Evolutionary conservation across 768 basidiomycete species (phyloP), one percentile per base, ranked within the genome.

Genomic region (Mrakia gelida): DNA sequence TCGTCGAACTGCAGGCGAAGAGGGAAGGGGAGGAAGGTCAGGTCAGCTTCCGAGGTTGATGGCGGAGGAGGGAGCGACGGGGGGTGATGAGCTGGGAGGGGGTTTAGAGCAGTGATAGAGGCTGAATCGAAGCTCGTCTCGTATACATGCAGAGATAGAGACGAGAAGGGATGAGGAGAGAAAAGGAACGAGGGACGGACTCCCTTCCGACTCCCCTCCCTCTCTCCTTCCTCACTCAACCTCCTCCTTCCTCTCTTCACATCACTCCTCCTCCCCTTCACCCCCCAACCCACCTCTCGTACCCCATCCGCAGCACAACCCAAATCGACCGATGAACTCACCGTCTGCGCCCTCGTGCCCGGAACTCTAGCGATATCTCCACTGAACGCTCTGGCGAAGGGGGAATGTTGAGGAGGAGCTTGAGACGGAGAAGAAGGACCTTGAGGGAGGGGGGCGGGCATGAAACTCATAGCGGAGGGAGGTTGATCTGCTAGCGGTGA

Each of bases 1-100:
- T 98, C 95, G 85, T 98, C 95, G 82, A 97, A 81, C 80, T 80
- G 80, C 38, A 30, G 15, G 3, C 4, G 41, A n/a, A 43, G 34
- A 18, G 11, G 56, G n/a, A 71, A 34, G 41, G 38, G 41, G 71
- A 54, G 26, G 30, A 9, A 30, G 45, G 49, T 73, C 30, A 32
- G 45, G n/a, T 54, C 13, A 7, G 34, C 23, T 26, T 18, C 56
- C 21, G 16, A 26, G 45, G 45, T 45, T 45, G 45, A 10, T 10
- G 9, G 45, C 45, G 45, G 11, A 45, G 7, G 45, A 26, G 52
- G 52, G 23, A 26, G 52, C n/a, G 52, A 54, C 15, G 16, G 16
- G 52, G 52, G 16, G 16, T 5, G 54, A 56, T n/a, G 54, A 15
- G 52, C 16, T 23, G 52, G 16, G 23, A 28, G n/a, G 26, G n/a